Percentiles rank a stretch among this genome's conserved stretches.
Evolutionary conservation across 176 grass and related monocot species (phyloP).

Genomic region (Chrysopogon serrulatus): DNA sequence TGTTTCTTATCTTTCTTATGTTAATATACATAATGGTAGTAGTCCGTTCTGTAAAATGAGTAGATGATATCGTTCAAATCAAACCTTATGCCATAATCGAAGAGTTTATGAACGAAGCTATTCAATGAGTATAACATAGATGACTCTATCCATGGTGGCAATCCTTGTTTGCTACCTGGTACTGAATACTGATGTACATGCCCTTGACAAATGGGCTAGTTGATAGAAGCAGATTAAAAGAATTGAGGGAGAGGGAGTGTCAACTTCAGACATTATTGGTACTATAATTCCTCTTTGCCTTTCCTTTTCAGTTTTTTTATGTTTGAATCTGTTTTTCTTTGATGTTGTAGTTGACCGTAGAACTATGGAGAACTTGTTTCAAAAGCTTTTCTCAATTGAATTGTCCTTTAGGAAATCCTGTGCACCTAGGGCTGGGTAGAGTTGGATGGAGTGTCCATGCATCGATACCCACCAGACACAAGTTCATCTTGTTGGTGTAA

Average conservation of each 20-base stretch:
- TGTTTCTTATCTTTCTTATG: not conserved
- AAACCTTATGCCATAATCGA: slow-evolving; percentile 90
- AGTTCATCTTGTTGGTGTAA: too few species aligned
- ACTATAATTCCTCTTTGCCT: slow-evolving; percentile 14
- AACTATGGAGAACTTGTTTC: not conserved
- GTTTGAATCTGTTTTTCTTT: not conserved
- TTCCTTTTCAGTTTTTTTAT: slow-evolving; percentile 7
- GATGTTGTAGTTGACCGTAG: not conserved
- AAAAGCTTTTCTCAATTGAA: not conserved
- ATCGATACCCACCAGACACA: too few species aligned
- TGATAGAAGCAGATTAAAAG: slow-evolving; percentile 98
- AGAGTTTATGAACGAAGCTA: slow-evolving; percentile 23
- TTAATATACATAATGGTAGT: slow-evolving; percentile 61
- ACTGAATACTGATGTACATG: slow-evolving; percentile 91
- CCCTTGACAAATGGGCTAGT: slow-evolving; percentile 81
- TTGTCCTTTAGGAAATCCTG: not conserved
- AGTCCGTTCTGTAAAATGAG: slow-evolving; percentile 95
- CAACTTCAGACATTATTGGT: slow-evolving; percentile 62
- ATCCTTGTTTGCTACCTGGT: too few species aligned
- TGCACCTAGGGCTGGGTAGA: too few species aligned
- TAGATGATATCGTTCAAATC: slow-evolving; percentile 82
- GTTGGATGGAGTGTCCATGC: too few species aligned
- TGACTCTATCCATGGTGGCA: too few species aligned
- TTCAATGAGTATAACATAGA: too few species aligned
- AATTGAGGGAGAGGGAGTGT: slow-evolving; percentile 87